Conservation (phyloP, 108 stramenopile species). For the Skeletonema costatum region DNA sequence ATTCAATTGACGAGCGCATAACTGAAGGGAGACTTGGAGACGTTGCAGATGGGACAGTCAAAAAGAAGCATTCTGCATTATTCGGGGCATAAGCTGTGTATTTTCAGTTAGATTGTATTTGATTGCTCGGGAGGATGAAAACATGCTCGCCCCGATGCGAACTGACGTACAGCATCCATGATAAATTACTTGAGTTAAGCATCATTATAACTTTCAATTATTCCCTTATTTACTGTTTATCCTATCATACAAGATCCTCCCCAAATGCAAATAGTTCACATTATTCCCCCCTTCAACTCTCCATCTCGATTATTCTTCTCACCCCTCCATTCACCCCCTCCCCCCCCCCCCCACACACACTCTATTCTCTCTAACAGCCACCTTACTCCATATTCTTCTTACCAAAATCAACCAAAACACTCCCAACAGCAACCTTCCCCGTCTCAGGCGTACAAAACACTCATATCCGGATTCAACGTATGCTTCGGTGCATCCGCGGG, state of each 20-base stretch:
- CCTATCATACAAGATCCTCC: background rate
- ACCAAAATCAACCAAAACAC: conserved; percentile 86
- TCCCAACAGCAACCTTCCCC: conserved; percentile 74
- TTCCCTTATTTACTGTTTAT: background rate
- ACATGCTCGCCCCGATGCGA: too few species aligned
- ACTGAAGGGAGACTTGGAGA: too few species aligned
- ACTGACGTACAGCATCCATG: too few species aligned
- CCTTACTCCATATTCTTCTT: conserved; percentile 92
- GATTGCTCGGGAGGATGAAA: too few species aligned
- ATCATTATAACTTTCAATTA: background rate
- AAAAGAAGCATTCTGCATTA: too few species aligned
- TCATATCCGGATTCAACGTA: conserved; percentile 88
- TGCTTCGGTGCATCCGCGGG: conserved; percentile 82
- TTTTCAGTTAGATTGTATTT: too few species aligned
- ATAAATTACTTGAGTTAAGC: too few species aligned
- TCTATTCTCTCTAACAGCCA: background rate
- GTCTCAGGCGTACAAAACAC: conserved; percentile 74
- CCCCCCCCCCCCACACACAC: background rate
- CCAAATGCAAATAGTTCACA: background rate
- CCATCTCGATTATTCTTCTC: background rate
- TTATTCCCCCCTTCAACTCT: background rate
- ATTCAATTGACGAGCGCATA: too few species aligned
- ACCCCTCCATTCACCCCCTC: background rate
- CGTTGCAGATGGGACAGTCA: too few species aligned
- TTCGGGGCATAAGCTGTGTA: too few species aligned